Evolutionary conservation across 768 basidiomycete genomes (phyloP).

Genomic region (Dacryopinax primogenitus): DNA sequence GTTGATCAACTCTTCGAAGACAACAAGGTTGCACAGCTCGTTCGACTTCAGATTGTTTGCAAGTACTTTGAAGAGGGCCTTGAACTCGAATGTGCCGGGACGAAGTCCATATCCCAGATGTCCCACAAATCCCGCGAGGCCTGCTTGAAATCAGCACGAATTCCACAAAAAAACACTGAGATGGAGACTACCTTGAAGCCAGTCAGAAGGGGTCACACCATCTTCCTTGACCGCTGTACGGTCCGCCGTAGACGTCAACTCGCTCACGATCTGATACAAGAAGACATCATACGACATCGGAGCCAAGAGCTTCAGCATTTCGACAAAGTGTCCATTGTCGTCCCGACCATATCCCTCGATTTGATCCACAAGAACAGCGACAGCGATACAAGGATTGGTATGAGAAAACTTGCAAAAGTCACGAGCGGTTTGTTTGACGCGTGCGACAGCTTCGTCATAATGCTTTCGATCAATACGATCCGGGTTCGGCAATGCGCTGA

Average conservation of each 20-base stretch:
- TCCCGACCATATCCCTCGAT: slow-evolving; percentile 84
- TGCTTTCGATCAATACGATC: not conserved
- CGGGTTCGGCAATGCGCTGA: slow-evolving; percentile 47
- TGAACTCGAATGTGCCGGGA: slow-evolving; percentile 37
- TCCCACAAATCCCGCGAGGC: slow-evolving; percentile 84
- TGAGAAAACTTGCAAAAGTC: slow-evolving; percentile 87
- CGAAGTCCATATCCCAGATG: slow-evolving; percentile 49
- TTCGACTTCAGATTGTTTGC: slow-evolving; percentile 14
- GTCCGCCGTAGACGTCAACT: slow-evolving; percentile 59
- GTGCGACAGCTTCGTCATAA: not conserved
- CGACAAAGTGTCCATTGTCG: slow-evolving; percentile 47
- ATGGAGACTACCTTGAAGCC: slow-evolving; percentile 79
- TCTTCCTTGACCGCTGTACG: slow-evolving; percentile 80
- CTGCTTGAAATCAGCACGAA: slow-evolving; percentile 32
- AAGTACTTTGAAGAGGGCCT: slow-evolving; percentile 28
- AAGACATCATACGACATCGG: slow-evolving; percentile 91
- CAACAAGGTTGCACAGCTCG: slow-evolving; percentile 45
- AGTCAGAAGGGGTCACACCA: slow-evolving; percentile 78
- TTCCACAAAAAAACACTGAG: not conserved
- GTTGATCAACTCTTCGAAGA: slow-evolving; percentile 84
- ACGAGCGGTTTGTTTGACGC: slow-evolving; percentile 37
- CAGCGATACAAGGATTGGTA: slow-evolving; percentile 85
- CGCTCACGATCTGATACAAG: slow-evolving; percentile 63
- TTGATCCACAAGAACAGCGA: slow-evolving; percentile 78
- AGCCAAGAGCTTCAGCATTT: slow-evolving; percentile 75